Conservation (phyloP, 306 rosid genomes). For the Vigna unguiculata region DNA sequence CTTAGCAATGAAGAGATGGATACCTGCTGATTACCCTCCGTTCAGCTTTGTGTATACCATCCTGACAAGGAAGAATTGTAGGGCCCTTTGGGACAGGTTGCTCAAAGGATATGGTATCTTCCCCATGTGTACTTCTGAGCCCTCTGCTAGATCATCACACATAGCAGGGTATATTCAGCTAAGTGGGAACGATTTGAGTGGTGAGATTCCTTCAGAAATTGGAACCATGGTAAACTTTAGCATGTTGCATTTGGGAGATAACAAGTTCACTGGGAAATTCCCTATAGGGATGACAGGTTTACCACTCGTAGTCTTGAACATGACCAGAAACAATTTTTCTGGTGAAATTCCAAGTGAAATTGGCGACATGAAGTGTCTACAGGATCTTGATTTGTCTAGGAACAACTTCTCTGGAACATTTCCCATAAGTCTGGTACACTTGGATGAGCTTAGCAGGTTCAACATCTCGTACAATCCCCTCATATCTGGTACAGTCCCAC, state of each 20-base stretch:
- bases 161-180: constrained; percentile 83
- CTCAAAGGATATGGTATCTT: constrained; percentile 77
- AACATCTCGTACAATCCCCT: constrained; percentile 83
- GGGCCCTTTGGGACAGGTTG: constrained; percentile 73
- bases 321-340: constrained; percentile 65
- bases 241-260: constrained; percentile 75
- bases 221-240: constrained; percentile 70
- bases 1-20: constrained; percentile 83
- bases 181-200: constrained; percentile 71
- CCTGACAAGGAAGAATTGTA: constrained; percentile 82
- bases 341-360: constrained; percentile 76
- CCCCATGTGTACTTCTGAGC: constrained; percentile 57
- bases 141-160: constrained; percentile 47
- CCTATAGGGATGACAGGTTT: constrained; percentile 59
- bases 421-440: constrained; percentile 68
- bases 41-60: constrained; percentile 75
- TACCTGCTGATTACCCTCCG: constrained; percentile 93
- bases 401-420: constrained; percentile 85
- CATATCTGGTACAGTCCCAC: constrained; percentile 67
- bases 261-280: constrained; percentile 68
- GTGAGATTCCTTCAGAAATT: constrained; percentile 72
- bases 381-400: constrained; percentile 79
- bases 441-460: constrained; percentile 76
- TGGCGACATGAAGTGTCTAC: constrained; percentile 65
- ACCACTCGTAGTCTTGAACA: constrained; percentile 73